Evolutionary conservation across 371 early-diverging fungal genomes (phyloP).

Genomic region (Mucor saturninus): DNA sequence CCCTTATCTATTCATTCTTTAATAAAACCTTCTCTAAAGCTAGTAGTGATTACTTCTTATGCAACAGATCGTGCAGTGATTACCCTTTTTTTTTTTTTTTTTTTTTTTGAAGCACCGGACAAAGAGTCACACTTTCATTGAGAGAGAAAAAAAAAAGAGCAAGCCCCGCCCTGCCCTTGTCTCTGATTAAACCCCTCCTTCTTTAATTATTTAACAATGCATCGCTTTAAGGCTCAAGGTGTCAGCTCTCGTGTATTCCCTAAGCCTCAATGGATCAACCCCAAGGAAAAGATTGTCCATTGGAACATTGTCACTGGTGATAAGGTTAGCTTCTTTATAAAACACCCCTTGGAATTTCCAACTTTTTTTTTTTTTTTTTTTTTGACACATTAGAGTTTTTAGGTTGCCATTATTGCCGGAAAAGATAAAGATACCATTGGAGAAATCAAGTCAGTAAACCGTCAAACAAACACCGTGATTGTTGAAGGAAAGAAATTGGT

Average conservation of each 20-base stretch:
- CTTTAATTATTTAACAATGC: slow-evolving; percentile 21
- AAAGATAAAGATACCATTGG: slow-evolving; percentile 59
- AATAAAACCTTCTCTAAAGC: background rate
- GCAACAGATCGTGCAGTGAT: no score
- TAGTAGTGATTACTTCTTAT: no score
- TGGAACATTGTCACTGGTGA: slow-evolving; percentile 59
- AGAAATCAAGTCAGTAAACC: slow-evolving; percentile 49
- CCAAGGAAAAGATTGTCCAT: slow-evolving; percentile 45
- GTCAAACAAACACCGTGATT: slow-evolving; percentile 46
- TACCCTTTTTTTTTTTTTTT: no score
- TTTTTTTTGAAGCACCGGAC: no score
- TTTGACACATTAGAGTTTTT: background rate
- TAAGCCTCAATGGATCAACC: slow-evolving; percentile 44
- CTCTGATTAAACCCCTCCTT: background rate
- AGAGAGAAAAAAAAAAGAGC: no score
- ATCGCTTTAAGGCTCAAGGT: slow-evolving; percentile 37
- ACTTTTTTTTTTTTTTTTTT: background rate
- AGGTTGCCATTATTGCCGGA: slow-evolving; percentile 60
- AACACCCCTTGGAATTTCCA: no score
- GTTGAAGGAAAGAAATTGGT: slow-evolving; percentile 58
- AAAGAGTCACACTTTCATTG: no score
- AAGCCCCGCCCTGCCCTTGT: slow-evolving; percentile 21
- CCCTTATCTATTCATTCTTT: background rate
- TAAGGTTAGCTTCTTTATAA: slow-evolving; percentile 30
- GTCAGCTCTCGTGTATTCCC: slow-evolving; percentile 42